Base-by-base conservation (phyloP, 2,329 filamentous ascomycete species). In the Clarireedia paspali region DNA sequence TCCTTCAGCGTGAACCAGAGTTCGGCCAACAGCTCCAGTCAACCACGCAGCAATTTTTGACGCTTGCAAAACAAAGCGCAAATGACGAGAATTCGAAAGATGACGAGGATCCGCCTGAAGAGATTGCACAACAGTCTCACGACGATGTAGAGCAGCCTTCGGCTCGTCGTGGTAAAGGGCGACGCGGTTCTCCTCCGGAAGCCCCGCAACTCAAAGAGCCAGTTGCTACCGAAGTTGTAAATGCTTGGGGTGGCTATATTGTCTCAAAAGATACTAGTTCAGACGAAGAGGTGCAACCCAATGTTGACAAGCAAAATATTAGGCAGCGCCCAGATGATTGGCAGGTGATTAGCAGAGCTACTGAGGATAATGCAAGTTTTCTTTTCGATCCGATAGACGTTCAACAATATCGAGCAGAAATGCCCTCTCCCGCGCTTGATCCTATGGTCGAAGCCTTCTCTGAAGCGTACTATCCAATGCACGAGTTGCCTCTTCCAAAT, bases 41-140 rank as follows among this genome's bases (percentile, higher is more conserved):
- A 4, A 77, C 81, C 12, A 82, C 78, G 0, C 76, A 83, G 63
- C 79, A 74, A 36, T 83, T 90, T 57, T 72, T 83, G 3, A 70
- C 73, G 1, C 73, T 86, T 15, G 73, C 77, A 2, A 79, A 78
- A 51, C 74, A 73, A 52, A 73, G 72, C 5, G 69, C 70, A 23
- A 74, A 74, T 6, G 72, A 74, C n/a, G 70, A 71, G 66, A 63
- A 1, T 66, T 68, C 10, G 17, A 53, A 27, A 30, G 44, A 51
- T 59, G 62, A 64, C 14, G 64, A 64, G 5, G 47, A 60, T 38
- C 56, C 52, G 5, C 56, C 36, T 36, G 59, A 64, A 17, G 62
- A 61, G n/a, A 40, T 38, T 9, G 34, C 50, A 24, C 53, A 53
- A 17, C 59, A 58, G 9, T n/a, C 45, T 10, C 47, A 56, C 12